phyloP scores from a whole-genome alignment of 225 moss, liverwort and hornwort genomes.

The Ulota crispa region DNA sequence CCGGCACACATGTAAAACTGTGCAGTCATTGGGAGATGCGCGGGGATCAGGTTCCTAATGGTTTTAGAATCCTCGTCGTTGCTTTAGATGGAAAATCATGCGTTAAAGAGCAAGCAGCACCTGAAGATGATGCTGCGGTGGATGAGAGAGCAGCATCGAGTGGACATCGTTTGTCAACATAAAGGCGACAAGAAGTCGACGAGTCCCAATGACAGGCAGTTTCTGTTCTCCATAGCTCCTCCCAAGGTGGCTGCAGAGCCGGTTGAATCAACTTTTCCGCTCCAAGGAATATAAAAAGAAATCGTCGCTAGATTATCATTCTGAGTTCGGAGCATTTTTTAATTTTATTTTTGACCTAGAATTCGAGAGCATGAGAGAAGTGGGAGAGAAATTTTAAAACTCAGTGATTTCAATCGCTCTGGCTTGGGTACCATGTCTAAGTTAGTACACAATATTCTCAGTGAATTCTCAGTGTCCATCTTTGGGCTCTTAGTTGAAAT shows the following conservation, averaged over 20 bases:
- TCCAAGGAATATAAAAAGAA: constrained; percentile 14
- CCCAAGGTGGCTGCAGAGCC: constrained; percentile 27
- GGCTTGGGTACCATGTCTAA: too few relatives aligned
- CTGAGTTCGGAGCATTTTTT: not conserved
- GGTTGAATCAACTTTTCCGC: not conserved
- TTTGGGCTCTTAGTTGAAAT: not conserved
- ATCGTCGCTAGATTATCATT: not conserved
- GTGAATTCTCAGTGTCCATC: not conserved
- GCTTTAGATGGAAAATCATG: constrained; percentile 44
- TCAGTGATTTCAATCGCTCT: too few relatives aligned
- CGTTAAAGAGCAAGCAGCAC: constrained; percentile 60
- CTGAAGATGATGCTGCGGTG: constrained; percentile 63
- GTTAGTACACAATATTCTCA: not conserved
- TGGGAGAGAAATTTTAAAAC: not conserved
- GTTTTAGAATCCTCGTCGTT: not conserved
- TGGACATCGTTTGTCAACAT: constrained; percentile 47
- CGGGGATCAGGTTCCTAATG: not conserved
- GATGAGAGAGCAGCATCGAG: constrained; percentile 56
- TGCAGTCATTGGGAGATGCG: too few relatives aligned
- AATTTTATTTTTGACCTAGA: not conserved
- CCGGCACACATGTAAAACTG: not conserved
- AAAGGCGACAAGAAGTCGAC: constrained; percentile 43
- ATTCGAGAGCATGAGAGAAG: not conserved
- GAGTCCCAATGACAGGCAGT: constrained; percentile 43
- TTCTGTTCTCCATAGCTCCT: constrained; percentile 46